A percentile compares a stretch with the other conserved stretches of the same genome.
phyloP scores from a whole-genome alignment of 345 rosid genomes.

The Rhizophora apiculata region DNA sequence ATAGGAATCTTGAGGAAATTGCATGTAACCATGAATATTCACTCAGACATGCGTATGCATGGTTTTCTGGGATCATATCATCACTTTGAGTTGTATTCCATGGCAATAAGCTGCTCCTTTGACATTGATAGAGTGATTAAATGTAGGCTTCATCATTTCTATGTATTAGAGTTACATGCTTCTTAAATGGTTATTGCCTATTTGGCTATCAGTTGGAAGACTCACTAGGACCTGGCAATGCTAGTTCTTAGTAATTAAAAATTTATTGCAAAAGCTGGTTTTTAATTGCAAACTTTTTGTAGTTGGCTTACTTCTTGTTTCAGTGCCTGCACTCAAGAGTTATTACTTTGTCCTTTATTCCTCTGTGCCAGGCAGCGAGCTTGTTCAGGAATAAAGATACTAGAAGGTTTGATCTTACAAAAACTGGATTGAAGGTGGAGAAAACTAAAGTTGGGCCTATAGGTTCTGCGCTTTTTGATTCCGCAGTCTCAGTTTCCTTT shows the following conservation, averaged over 20 bases:
- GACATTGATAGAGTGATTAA: too few species aligned
- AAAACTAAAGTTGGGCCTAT: slow-evolving; percentile 96
- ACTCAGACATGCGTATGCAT: too few species aligned
- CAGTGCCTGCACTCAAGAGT: too few species aligned
- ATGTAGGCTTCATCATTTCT: background rate
- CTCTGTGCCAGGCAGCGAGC: slow-evolving; percentile 56
- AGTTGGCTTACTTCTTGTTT: background rate
- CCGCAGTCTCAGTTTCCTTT: slow-evolving; percentile 74
- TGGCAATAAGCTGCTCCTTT: too few species aligned
- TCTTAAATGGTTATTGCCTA: background rate
- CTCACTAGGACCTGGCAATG: background rate
- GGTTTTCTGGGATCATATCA: too few species aligned
- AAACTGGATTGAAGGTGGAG: slow-evolving; percentile 47
- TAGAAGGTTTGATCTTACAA: slow-evolving; percentile 65
- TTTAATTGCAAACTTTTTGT: background rate
- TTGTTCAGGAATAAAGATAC: slow-evolving; percentile 52
- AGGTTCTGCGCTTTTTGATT: slow-evolving; percentile 73
- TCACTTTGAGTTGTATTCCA: too few species aligned
- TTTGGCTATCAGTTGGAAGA: slow-evolving; percentile 3
- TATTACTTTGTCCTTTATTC: too few species aligned
- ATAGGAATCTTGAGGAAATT: too few species aligned
- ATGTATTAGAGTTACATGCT: background rate
- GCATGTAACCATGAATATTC: too few species aligned
- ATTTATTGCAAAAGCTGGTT: background rate
- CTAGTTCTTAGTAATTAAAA: background rate